Percentiles rank a stretch among this genome's conserved stretches.
These are phyloP conservation scores for Zarea fungicola DNA, from an alignment of 2,329 filamentous ascomycete genomes.

Conservation along the genomic window DNA sequence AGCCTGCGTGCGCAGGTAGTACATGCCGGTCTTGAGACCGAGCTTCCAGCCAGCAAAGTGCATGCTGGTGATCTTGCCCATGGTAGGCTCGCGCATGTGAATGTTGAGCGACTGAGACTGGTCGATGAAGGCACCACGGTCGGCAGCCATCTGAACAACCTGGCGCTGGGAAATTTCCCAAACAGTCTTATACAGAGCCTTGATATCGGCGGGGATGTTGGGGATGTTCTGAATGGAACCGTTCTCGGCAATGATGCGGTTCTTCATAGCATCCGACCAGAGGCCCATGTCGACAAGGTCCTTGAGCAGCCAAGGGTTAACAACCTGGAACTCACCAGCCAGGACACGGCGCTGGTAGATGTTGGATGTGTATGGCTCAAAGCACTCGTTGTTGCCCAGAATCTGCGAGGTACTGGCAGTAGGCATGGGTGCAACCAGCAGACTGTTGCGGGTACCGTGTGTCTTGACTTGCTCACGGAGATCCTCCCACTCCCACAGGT, in stretches of 20 bases:
- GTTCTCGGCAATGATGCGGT: conserved; percentile 96
- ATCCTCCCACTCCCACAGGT: conserved; percentile 92
- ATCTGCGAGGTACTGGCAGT: conserved; percentile 97
- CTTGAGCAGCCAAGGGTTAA: conserved; percentile 98
- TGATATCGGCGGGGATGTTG: conserved; percentile 93
- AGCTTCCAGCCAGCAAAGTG: conserved; percentile 99
- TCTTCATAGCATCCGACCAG: conserved; percentile 99
- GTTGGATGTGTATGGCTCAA: conserved; percentile 99
- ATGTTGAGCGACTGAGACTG: conserved; percentile 99
- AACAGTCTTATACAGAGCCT: conserved; percentile 97
- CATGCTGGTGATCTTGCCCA: conserved; percentile 99
- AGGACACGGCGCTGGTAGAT: conserved; percentile 98
- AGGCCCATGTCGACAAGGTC: conserved; percentile 96
- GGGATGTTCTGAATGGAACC: conserved; percentile 96
- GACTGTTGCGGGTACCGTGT: conserved; percentile 90
- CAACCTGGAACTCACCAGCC: conserved; percentile 97
- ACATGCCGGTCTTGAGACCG: conserved; percentile 99
- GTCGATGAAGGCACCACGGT: conserved; percentile 97
- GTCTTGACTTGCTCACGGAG: conserved; percentile 89
- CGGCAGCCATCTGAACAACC: conserved; percentile 95
- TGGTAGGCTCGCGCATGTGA: conserved; percentile 97
- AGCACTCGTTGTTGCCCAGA: conserved; percentile 98
- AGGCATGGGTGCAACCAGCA: conserved; percentile 95
- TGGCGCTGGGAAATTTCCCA: conserved; percentile 98
- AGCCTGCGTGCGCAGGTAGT: conserved; percentile 97